Base-by-base conservation (phyloP, 2,329 filamentous ascomycete genomes). In the Colletotrichum australisinense region DNA sequence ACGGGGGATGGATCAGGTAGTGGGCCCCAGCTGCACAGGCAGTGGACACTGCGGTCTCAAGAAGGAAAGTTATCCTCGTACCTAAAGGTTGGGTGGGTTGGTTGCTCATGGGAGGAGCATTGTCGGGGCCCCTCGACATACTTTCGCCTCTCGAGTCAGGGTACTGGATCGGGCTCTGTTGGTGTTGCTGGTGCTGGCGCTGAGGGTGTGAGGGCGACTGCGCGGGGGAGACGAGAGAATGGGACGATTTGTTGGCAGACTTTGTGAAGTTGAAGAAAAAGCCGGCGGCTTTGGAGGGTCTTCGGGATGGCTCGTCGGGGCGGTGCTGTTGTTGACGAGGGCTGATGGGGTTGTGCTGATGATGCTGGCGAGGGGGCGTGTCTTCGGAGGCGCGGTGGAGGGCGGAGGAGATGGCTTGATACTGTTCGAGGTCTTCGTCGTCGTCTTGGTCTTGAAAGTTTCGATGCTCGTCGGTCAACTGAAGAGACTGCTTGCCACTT, bases 211-310 rank as follows among this genome's bases (percentile, higher is more conserved):
- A 67, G 52, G 58, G 42, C 6, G 42, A 49, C 42, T 49, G 62
- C 77, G 78, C 62, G 76, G 75, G 58, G 81, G 79, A 66, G 22
- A 58, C 22, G 24, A 78, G 76, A 57, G 78, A 78, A 72, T 84
- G 85, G 59, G 82, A 81, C 64, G 84, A 80, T 75, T 84, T 87
- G 76, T 83, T 80, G 26, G 84, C 80, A 26, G 79, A 79, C 76
- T 88, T 89, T 74, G 82, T 84, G 79, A 88, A 88, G 78, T 86
- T 84, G 77, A 88, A 88, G 70, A 84, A 83, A 80, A 88, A 88
- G 76, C 85, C 84, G 77, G 84, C 84, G 63, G 28, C 38, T 78
- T 86, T 88, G 71, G 84, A 82, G n/a, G 82, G 76, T 76, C 85
- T 86, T 65, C 81, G 83, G 77, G 68, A 70, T 69, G 67, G 58